Conservation (phyloP, 2,329 filamentous ascomycete genomes). For the Verticillium isaacii region DNA sequence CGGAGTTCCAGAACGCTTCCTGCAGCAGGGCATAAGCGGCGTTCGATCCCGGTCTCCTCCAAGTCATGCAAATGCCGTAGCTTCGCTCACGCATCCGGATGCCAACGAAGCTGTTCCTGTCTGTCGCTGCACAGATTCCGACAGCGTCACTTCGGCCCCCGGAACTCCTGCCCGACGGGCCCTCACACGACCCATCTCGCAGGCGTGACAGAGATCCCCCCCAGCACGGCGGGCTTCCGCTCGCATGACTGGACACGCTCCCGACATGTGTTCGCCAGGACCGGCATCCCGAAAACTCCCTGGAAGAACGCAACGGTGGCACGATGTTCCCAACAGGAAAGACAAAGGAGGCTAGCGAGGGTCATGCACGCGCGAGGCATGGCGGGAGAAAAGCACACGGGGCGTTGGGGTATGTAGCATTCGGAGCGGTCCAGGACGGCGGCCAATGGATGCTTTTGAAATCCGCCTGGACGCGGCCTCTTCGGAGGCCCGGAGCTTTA, state of each 20-base stretch:
- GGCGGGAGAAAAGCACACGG: background rate
- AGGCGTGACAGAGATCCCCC: background rate
- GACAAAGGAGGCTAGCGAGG: background rate
- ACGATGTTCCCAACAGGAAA: background rate
- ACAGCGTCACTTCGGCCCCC: background rate
- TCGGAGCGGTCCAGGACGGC: background rate
- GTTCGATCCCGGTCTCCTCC: too few relatives aligned
- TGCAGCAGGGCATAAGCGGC: too few relatives aligned
- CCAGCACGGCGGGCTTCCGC: background rate
- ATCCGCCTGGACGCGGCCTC: background rate
- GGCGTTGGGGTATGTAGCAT: background rate
- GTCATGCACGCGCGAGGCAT: background rate
- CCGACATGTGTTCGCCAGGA: background rate
- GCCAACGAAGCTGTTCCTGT: too few relatives aligned
- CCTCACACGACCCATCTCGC: background rate
- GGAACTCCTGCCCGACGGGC: background rate
- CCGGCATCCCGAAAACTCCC: background rate
- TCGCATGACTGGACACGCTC: background rate
- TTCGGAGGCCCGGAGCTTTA: background rate
- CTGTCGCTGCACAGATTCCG: too few relatives aligned
- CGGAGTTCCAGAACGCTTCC: too few relatives aligned
- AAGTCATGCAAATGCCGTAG: too few relatives aligned
- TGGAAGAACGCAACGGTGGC: background rate
- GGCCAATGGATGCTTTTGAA: background rate
- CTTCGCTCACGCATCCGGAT: too few relatives aligned